Evolutionary conservation across 1,139 yeast genomes (phyloP), one percentile per base, ranked within the genome.

Genomic region (Geotrichum macrosporum): DNA sequence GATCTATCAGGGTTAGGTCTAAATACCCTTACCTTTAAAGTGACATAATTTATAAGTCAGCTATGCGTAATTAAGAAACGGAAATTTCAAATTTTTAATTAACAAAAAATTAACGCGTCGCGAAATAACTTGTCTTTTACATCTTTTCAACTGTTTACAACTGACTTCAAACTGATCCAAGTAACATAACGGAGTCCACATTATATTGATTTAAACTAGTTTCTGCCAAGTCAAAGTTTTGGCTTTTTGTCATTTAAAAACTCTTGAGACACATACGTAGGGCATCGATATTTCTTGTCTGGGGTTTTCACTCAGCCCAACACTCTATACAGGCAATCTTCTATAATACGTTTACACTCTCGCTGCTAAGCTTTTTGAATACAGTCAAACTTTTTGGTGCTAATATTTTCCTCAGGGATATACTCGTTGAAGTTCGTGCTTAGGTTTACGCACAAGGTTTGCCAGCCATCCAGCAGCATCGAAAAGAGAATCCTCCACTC

Each of bases 381-480:
- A n/a, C 29, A 10, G 4, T 34, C 12, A 10, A 13, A n/a, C 18
- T 31, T 3, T 13, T 31, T 4, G 6, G 21, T n/a, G 32, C 30
- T 26, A 24, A 20, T n/a, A 19, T 26, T 22, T 37, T 22, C 16
- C 31, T 33, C 35, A 15, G 20, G 16, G 15, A n/a, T 35, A 18
- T 21, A 20, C 5, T 13, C 15, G 27, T n/a, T 15, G 31, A n/a
- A 10, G 12, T 31, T 32, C 31, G 38, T 34, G 37, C 44, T 41
- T 34, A 41, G 39, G 38, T 41, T 41, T 41, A 41, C 44, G 44
- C 44, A 41, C 34, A 33, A 29, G 34, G 44, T 34, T 41, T 24
- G 19, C 19, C 16, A 30, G 15, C 29, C 35, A 12, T n/a, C n/a
- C 27, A 31, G 26, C 32, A 18, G 33, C 38, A 22, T 27, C 40